Conservation (phyloP, 352 stramenopile genomes). For the Globisporangium cederbergense region DNA sequence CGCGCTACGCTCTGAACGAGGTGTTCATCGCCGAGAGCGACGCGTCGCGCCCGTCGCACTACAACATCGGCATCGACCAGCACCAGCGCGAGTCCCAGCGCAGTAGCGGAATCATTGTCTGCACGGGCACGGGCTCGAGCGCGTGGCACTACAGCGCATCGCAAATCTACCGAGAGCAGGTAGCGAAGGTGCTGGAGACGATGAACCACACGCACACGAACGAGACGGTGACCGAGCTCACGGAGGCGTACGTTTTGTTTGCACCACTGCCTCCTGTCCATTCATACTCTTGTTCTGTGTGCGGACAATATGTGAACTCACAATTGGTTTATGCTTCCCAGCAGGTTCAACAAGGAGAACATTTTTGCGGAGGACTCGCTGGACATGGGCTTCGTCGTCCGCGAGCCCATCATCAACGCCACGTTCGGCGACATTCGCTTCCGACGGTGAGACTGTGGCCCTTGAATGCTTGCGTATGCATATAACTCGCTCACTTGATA, state of each 20-base stretch:
- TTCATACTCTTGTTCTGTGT: neutral
- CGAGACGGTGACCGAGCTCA: slow-evolving; percentile 85
- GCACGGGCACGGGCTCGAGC: slow-evolving; percentile 83
- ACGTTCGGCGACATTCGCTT: slow-evolving; percentile 89
- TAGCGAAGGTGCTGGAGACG: slow-evolving; percentile 73
- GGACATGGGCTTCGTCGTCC: slow-evolving; percentile 85
- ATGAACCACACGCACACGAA: slow-evolving; percentile 89
- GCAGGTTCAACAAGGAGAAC: slow-evolving; percentile 84
- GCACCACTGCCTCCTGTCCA: neutral
- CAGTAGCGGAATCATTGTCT: slow-evolving; percentile 87
- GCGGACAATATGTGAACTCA: neutral
- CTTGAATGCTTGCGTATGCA: slow-evolving; percentile 1
- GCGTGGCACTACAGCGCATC: slow-evolving; percentile 87
- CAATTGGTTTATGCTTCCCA: neutral
- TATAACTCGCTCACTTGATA: neutral
- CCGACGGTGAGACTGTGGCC: slow-evolving; percentile 41
- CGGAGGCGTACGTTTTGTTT: slow-evolving; percentile 56
- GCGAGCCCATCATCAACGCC: slow-evolving; percentile 88
- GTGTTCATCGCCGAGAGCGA: slow-evolving; percentile 89
- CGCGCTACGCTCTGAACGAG: slow-evolving; percentile 85
- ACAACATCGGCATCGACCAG: slow-evolving; percentile 88
- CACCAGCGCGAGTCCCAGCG: slow-evolving; percentile 85
- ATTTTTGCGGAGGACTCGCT: slow-evolving; percentile 80
- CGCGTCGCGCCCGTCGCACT: slow-evolving; percentile 78
- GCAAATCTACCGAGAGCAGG: slow-evolving; percentile 84